These are phyloP conservation scores for Phytophthora melonis DNA, from an alignment of 352 stramenopile species.

Conservation along the genomic window DNA sequence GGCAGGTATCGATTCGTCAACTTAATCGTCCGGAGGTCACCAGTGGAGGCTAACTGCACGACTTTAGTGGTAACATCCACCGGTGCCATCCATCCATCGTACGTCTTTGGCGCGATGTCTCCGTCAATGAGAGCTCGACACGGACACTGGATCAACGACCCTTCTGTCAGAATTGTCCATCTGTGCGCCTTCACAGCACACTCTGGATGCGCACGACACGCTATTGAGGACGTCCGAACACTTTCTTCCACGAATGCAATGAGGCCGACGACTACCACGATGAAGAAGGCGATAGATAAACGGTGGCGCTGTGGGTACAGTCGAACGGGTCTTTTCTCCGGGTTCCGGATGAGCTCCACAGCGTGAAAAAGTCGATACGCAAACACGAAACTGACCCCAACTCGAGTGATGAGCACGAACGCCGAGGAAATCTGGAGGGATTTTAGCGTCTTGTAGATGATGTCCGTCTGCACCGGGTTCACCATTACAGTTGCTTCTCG, in stretches of 20 bases:
- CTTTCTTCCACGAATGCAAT: conserved; percentile 19
- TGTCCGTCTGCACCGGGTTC: conserved; percentile 35
- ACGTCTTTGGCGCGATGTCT: conserved; percentile 16
- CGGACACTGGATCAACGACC: conserved; percentile 19
- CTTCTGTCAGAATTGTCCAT: conserved; percentile 17
- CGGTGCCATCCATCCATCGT: conserved; percentile 11
- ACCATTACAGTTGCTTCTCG: conserved; percentile 30
- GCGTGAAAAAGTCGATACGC: conserved; percentile 6
- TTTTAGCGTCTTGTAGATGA: conserved; percentile 36
- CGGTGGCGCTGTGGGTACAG: conserved; percentile 23
- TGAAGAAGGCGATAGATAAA: not conserved
- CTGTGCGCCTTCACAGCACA: conserved; percentile 6
- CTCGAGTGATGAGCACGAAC: not conserved
- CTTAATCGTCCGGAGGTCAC: conserved; percentile 16
- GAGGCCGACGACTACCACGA: conserved; percentile 3
- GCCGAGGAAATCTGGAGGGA: conserved; percentile 43
- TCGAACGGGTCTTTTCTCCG: not conserved
- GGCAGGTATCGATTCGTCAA: conserved; percentile 26
- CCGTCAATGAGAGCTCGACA: conserved; percentile 32
- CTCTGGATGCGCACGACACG: conserved; percentile 1
- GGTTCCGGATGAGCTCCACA: conserved; percentile 4
- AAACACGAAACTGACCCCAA: not conserved
- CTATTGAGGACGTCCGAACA: conserved; percentile 7
- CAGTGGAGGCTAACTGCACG: conserved; percentile 17
- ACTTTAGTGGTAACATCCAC: conserved; percentile 25